Evolutionary conservation across 176 grass and related monocot species (phyloP).

Genomic region (Phoenix roebelenii): DNA sequence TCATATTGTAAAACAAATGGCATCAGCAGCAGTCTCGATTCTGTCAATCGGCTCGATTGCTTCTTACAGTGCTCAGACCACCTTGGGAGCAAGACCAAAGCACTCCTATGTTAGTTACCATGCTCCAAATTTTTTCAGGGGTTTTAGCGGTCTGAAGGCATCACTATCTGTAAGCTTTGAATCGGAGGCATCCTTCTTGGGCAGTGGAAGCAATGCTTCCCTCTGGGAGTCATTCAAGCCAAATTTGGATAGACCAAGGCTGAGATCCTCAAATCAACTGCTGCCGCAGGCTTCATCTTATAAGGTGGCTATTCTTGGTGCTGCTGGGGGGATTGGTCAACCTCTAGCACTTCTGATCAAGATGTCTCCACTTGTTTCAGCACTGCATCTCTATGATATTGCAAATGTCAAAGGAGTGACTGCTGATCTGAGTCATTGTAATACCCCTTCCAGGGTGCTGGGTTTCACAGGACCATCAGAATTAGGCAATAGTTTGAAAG

Average conservation of each 20-base stretch:
- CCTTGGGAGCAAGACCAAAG: neutral
- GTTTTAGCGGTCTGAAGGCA: constrained; percentile 17
- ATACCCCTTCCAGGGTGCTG: constrained; percentile 23
- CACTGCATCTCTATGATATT: constrained; percentile 41
- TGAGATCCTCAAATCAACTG: constrained; percentile 5
- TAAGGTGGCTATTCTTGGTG: constrained; percentile 39
- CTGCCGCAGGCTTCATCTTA: constrained; percentile 16
- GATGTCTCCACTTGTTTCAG: constrained; percentile 38
- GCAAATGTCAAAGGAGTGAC: constrained; percentile 18
- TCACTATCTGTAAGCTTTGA: constrained; percentile 4
- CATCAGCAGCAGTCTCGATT: neutral
- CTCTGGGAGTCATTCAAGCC: constrained; percentile 11
- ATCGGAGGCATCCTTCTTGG: constrained; percentile 3
- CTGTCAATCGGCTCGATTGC: constrained; percentile 1
- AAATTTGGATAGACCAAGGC: constrained; percentile 1
- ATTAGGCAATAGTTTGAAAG: constrained; percentile 19
- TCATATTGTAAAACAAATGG: neutral
- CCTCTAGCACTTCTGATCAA: constrained; percentile 31
- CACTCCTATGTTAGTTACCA: neutral
- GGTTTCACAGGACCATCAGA: constrained; percentile 29
- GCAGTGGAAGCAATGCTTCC: neutral
- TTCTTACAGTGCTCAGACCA: neutral
- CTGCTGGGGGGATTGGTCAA: constrained; percentile 35
- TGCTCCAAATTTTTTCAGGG: neutral
- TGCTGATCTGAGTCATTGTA: constrained; percentile 35